These are phyloP conservation scores for Aureoboletus auriporus DNA, from an alignment of 768 basidiomycete species.

Conservation along the genomic window DNA sequence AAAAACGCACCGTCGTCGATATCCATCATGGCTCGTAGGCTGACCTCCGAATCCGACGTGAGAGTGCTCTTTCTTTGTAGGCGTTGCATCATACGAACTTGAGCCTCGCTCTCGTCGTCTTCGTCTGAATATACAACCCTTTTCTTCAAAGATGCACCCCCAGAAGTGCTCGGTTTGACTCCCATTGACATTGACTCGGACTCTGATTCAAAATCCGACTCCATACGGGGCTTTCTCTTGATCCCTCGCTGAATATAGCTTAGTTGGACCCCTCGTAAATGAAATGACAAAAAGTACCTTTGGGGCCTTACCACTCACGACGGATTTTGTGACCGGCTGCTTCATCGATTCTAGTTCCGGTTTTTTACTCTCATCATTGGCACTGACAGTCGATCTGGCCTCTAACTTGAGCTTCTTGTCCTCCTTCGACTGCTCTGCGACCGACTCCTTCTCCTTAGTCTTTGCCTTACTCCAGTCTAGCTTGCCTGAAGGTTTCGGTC, in stretches of 20 bases:
- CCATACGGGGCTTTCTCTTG: constrained; percentile 42
- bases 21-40: constrained; percentile 66
- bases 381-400: background rate
- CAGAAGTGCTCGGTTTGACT: constrained; percentile 7
- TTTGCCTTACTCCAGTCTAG: constrained; percentile 63
- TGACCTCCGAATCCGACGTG: constrained; percentile 43
- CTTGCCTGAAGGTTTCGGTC: constrained; percentile 41
- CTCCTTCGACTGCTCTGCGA: constrained; percentile 7
- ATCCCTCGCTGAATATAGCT: constrained; percentile 31
- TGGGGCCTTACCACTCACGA: background rate
- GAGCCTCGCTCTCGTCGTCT: constrained; percentile 47
- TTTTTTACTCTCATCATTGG: background rate
- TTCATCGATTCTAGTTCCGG: background rate
- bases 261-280: background rate
- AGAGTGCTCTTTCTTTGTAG: constrained; percentile 31
- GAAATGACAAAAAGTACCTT: constrained; percentile 5
- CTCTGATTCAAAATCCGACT: constrained; percentile 26
- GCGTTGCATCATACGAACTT: constrained; percentile 19
- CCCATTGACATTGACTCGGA: constrained; percentile 4
- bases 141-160: constrained; percentile 35
- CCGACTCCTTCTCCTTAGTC: constrained; percentile 33
- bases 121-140: constrained; percentile 49
- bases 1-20: constrained; percentile 62
- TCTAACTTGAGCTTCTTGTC: constrained; percentile 18
- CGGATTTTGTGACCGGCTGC: background rate